Percentiles rank a stretch among this genome's conserved stretches.
Conservation (phyloP, 352 stramenopile species). For the Globisporangium spinosum region DNA sequence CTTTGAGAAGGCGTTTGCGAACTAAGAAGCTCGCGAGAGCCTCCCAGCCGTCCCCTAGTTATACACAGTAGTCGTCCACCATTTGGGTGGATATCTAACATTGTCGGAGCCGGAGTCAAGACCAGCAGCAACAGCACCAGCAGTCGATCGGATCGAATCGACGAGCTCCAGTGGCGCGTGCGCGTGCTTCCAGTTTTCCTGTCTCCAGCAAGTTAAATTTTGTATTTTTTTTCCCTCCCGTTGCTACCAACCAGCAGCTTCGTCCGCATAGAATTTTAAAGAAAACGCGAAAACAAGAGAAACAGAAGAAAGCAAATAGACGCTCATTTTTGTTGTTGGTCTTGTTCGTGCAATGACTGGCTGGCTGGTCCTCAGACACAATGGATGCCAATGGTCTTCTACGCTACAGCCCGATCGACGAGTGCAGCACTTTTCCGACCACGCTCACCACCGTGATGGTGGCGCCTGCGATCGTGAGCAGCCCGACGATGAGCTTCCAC, state of each 20-base stretch:
- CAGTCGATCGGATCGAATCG: background rate
- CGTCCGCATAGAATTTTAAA: conserved; percentile 11
- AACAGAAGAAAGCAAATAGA: conserved; percentile 1
- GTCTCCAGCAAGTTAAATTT: conserved; percentile 18
- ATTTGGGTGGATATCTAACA: conserved; percentile 21
- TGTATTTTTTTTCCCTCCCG: conserved; percentile 9
- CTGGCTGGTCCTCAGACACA: background rate
- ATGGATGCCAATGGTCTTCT: background rate
- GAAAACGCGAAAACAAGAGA: conserved; percentile 12
- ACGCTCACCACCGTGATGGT: conserved; percentile 2
- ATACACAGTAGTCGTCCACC: conserved; percentile 18
- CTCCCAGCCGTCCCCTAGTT: conserved; percentile 1
- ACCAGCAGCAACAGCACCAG: background rate
- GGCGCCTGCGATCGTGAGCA: conserved; percentile 12
- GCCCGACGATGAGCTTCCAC: conserved; percentile 50
- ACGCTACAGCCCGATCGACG: conserved; percentile 4
- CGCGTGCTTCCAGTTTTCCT: background rate
- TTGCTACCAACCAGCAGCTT: background rate
- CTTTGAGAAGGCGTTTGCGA: conserved; percentile 85
- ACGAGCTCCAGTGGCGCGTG: background rate
- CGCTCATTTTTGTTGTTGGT: conserved; percentile 5
- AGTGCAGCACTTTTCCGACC: conserved; percentile 1
- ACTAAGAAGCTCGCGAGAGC: conserved; percentile 9
- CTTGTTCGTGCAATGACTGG: background rate
- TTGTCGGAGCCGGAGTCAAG: conserved; percentile 9